Evolutionary conservation across 768 basidiomycete genomes (phyloP).

Genomic region (Cantharellus anzutake): DNA sequence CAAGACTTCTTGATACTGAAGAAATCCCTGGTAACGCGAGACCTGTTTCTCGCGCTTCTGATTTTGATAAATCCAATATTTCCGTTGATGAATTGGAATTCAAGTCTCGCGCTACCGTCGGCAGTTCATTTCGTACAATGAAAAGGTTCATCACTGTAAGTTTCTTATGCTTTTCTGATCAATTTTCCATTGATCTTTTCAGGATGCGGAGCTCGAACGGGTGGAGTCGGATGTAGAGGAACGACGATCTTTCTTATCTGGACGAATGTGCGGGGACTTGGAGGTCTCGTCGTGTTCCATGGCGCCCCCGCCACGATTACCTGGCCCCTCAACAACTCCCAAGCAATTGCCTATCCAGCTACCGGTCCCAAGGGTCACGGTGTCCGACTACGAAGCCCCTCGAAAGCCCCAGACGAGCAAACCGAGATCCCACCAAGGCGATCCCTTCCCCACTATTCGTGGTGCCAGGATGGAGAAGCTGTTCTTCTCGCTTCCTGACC

Average conservation of each 20-base stretch:
- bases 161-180: not conserved
- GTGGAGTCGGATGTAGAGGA: constrained; percentile 52
- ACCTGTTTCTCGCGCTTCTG: not conserved
- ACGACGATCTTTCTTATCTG: constrained; percentile 25
- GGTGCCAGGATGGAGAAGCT: constrained; percentile 58
- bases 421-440: constrained; percentile 9
- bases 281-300: not conserved
- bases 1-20: not conserved
- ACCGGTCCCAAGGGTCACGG: not conserved
- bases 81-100: not conserved
- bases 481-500: constrained; percentile 65
- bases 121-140: not conserved
- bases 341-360: not conserved
- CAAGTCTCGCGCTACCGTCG: not conserved
- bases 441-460: constrained; percentile 69
- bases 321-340: constrained; percentile 13
- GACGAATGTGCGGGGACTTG: not conserved
- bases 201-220: constrained; percentile 37
- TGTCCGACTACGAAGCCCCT: not conserved
- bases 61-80: not conserved
- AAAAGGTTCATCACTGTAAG: constrained; percentile 5
- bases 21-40: not conserved
- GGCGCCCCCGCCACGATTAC: not conserved
- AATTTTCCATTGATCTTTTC: constrained; percentile 23
- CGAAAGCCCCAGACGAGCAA: not conserved